Evolutionary conservation across 768 basidiomycete genomes (phyloP).

Genomic region (Hemileccinum rubropunctum): DNA sequence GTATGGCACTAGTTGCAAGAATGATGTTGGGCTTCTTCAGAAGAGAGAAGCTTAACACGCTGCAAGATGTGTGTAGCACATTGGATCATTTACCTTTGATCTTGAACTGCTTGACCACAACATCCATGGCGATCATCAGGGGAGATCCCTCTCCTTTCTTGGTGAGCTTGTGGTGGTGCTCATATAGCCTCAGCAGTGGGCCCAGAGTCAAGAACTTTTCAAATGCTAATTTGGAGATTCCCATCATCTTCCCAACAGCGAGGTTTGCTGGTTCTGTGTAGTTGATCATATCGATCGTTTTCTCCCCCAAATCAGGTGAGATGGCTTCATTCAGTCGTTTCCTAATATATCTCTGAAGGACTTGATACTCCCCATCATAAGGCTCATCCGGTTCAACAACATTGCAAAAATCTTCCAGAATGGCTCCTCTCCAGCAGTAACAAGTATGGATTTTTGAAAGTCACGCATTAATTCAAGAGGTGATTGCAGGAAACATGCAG

Average conservation of each 20-base stretch:
- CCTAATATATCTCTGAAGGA: slow-evolving; percentile 4
- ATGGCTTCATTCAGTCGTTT: not conserved
- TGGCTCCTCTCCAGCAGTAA: not conserved
- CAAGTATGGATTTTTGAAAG: slow-evolving; percentile 11
- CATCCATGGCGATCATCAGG: slow-evolving; percentile 14
- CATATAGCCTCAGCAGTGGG: slow-evolving; percentile 11
- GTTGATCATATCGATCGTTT: not conserved
- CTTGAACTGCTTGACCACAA: slow-evolving; percentile 8
- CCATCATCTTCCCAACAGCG: slow-evolving; percentile 12
- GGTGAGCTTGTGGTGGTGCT: slow-evolving; percentile 12
- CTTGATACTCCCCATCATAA: slow-evolving; percentile 1
- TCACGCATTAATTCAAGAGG: slow-evolving; percentile 7
- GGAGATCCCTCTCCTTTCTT: slow-evolving; percentile 9
- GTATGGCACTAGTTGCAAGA: slow-evolving; percentile 16
- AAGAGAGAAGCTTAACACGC: slow-evolving; percentile 12
- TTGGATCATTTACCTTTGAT: slow-evolving; percentile 8
- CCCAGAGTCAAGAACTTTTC: slow-evolving; percentile 18
- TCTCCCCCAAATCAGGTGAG: not conserved
- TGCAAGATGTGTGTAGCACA: slow-evolving; percentile 17
- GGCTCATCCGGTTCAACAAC: not conserved
- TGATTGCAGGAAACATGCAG: slow-evolving; percentile 16
- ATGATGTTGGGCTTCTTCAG: slow-evolving; percentile 14
- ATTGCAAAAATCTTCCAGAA: slow-evolving; percentile 8
- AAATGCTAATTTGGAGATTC: slow-evolving; percentile 6
- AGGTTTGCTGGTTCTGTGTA: slow-evolving; percentile 4